A percentile compares a stretch with the other conserved stretches of the same genome.
phyloP scores from a whole-genome alignment of 208 protist species.

The Acanthamoeba sp. region DNA sequence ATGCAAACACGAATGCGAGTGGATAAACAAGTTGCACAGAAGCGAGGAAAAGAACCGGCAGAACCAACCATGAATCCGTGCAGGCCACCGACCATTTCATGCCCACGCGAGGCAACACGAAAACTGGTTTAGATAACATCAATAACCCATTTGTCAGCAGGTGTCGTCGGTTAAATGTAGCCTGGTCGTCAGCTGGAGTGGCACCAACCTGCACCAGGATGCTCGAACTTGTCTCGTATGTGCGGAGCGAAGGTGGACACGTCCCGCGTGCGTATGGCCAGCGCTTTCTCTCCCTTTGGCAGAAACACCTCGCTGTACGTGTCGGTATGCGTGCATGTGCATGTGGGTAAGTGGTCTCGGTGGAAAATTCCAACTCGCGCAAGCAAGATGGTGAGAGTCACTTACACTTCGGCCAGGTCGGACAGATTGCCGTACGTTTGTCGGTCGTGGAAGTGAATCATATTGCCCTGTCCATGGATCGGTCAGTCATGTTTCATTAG shows the following conservation, averaged over 20 bases:
- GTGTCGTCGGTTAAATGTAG: too few species aligned
- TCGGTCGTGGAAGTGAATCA: neutral
- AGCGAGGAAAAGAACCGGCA: neutral
- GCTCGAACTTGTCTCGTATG: neutral
- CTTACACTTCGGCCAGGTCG: constrained; percentile 31
- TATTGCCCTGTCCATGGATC: neutral
- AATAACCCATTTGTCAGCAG: too few species aligned
- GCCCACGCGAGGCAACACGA: neutral
- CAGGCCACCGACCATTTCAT: neutral
- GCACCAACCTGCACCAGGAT: neutral
- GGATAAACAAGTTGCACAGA: neutral
- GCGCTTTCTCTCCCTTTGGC: neutral
- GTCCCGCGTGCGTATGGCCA: neutral
- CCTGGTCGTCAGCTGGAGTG: too few species aligned
- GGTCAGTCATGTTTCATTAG: too few species aligned
- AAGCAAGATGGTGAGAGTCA: neutral
- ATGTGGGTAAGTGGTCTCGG: too few species aligned
- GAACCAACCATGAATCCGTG: neutral
- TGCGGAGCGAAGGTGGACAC: neutral
- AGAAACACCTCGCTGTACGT: neutral
- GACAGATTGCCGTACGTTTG: neutral
- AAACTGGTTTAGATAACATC: neutral
- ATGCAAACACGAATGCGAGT: neutral
- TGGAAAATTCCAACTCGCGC: neutral
- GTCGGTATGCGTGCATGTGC: too few species aligned